These are phyloP conservation scores for Penicillium salamii DNA, from an alignment of 495 filamentous ascomycete species.

Conservation along the genomic window DNA sequence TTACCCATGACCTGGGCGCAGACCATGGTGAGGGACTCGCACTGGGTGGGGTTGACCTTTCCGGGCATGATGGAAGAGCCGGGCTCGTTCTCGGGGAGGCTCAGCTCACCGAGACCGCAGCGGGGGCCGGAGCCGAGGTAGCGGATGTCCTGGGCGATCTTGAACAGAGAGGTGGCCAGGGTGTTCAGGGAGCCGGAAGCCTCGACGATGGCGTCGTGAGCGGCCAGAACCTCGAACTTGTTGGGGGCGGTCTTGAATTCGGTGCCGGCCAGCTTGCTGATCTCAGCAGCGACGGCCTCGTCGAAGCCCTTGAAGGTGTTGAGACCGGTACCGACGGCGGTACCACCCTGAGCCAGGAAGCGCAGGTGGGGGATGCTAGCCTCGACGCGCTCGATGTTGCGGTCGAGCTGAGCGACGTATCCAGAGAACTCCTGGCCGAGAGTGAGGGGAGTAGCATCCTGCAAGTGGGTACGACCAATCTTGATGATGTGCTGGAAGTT, in stretches of 20 bases:
- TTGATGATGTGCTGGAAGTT: slow-evolving; percentile 92
- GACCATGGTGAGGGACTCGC: slow-evolving; percentile 96
- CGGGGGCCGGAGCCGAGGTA: slow-evolving; percentile 95
- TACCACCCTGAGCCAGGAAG: slow-evolving; percentile 91
- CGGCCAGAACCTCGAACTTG: slow-evolving; percentile 98
- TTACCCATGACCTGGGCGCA: slow-evolving; percentile 98
- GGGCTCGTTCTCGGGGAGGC: slow-evolving; percentile 95
- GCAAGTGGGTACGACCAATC: slow-evolving; percentile 96
- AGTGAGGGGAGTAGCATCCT: slow-evolving; percentile 95
- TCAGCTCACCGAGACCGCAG: slow-evolving; percentile 90
- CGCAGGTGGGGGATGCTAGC: slow-evolving; percentile 77
- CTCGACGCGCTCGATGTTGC: slow-evolving; percentile 85
- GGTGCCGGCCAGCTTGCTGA: slow-evolving; percentile 85
- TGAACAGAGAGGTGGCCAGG: slow-evolving; percentile 86
- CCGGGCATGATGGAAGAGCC: slow-evolving; percentile 98
- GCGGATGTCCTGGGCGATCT: slow-evolving; percentile 97
- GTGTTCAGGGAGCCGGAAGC: slow-evolving; percentile 92
- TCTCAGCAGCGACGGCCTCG: slow-evolving; percentile 84
- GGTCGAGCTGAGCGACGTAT: slow-evolving; percentile 91
- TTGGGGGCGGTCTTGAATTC: slow-evolving; percentile 96
- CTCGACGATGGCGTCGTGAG: slow-evolving; percentile 94
- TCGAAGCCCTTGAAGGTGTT: slow-evolving; percentile 98
- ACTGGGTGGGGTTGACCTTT: slow-evolving; percentile 99
- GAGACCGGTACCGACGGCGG: slow-evolving; percentile 93
- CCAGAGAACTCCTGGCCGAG: slow-evolving; percentile 98